These are phyloP conservation scores for Chlamydomonas urium DNA, from an alignment of 139 green algal genomes.

Conservation along the genomic window DNA sequence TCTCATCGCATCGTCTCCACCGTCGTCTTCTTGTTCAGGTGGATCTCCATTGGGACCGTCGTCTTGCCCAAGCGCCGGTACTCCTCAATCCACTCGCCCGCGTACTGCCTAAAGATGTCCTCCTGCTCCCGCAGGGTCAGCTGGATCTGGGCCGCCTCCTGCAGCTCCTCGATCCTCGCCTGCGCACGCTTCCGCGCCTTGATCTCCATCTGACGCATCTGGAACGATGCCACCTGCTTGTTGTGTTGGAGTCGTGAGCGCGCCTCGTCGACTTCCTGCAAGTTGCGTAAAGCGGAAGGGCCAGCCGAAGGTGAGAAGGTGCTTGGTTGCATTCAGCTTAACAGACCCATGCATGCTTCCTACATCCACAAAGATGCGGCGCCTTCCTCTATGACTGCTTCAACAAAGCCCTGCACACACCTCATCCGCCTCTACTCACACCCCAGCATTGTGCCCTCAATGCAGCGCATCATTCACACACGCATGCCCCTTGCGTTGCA, in stretches of 20 bases:
- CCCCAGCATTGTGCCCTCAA: neutral
- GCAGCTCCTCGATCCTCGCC: slow-evolving; percentile 49
- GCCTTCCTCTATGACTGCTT: neutral
- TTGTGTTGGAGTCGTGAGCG: neutral
- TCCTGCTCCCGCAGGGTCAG: slow-evolving; percentile 35
- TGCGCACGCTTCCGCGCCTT: slow-evolving; percentile 40
- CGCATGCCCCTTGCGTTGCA: neutral
- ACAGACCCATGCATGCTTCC: too few species aligned
- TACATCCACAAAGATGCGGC: too few species aligned
- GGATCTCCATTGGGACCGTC: slow-evolving; percentile 49
- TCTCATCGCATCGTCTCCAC: slow-evolving; percentile 10
- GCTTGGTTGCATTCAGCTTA: neutral
- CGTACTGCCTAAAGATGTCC: slow-evolving; percentile 47
- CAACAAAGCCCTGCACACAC: too few species aligned
- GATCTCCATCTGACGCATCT: slow-evolving; percentile 46
- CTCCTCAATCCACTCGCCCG: slow-evolving; percentile 53
- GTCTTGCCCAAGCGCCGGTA: slow-evolving; percentile 49
- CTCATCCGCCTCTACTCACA: neutral
- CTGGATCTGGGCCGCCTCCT: slow-evolving; percentile 40
- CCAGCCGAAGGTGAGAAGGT: neutral
- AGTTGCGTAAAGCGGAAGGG: neutral
- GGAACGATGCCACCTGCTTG: slow-evolving; percentile 35
- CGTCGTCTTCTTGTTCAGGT: slow-evolving; percentile 31
- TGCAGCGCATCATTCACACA: neutral
- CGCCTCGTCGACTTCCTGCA: neutral